Percentiles rank a stretch among this genome's conserved stretches.
These are phyloP conservation scores for Tolypocladium pustulatum DNA, from an alignment of 2,329 filamentous ascomycete species.

Conservation along the genomic window DNA sequence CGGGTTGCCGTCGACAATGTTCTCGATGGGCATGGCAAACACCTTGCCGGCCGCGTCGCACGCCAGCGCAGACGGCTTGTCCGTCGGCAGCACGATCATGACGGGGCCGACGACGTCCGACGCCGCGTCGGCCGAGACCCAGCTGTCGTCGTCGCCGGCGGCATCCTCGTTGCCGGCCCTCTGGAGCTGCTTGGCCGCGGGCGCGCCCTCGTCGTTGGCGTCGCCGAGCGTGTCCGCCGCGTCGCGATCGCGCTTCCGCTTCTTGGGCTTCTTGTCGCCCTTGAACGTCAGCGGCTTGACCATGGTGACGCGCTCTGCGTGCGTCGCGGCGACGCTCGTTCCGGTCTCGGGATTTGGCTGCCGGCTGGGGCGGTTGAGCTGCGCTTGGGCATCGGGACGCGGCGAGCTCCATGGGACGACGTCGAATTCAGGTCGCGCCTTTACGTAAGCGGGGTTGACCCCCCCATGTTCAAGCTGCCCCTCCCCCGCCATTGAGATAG, in stretches of 20 bases:
- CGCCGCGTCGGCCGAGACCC: constrained; percentile 73
- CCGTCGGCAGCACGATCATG: constrained; percentile 70
- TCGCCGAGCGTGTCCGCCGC: constrained; percentile 25
- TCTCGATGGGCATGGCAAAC: constrained; percentile 73
- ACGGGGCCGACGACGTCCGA: constrained; percentile 73
- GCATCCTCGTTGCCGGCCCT: constrained; percentile 17
- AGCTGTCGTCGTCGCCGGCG: constrained; percentile 64
- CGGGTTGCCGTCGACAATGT: constrained; percentile 75
- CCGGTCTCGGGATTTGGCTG: background rate
- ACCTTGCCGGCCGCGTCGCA: constrained; percentile 82
- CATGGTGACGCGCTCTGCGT: constrained; percentile 37
- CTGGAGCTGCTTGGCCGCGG: constrained; percentile 10
- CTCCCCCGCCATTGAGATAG: constrained; percentile 1
- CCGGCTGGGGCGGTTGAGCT: background rate
- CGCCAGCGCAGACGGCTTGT: constrained; percentile 63
- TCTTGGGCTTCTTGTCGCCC: constrained; percentile 91
- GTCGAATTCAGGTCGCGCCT: constrained; percentile 2
- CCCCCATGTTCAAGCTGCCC: too few species aligned
- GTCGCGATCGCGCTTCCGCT: constrained; percentile 62
- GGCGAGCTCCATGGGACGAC: constrained; percentile 19
- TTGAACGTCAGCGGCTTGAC: constrained; percentile 91
- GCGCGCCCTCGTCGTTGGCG: constrained; percentile 30
- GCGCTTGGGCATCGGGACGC: constrained; percentile 12
- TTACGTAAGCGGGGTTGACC: too few species aligned
- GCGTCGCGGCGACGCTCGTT: background rate